Percentiles rank a stretch among this genome's conserved stretches.
These are phyloP conservation scores for Starmerella sp. DNA, from an alignment of 805 yeast species.

Conservation along the genomic window DNA sequence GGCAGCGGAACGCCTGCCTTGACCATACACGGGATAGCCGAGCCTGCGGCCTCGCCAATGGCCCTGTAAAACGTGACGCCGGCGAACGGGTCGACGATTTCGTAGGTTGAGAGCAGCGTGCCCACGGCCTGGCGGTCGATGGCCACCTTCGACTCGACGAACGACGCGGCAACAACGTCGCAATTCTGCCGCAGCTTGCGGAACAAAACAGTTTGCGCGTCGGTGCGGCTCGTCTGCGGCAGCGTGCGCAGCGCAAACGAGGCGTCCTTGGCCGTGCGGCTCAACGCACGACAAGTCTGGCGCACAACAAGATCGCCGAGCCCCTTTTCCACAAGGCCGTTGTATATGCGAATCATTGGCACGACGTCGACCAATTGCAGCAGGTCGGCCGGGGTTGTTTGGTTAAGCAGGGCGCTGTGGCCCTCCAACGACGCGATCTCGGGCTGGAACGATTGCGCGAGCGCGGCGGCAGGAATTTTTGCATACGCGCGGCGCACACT, in stretches of 20 bases:
- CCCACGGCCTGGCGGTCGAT: slow-evolving; percentile 5
- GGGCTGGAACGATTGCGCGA: slow-evolving; percentile 4
- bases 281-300: slow-evolving; percentile 13
- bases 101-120: slow-evolving; percentile 16
- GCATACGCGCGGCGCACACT: background rate
- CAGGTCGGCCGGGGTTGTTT: slow-evolving; percentile 15
- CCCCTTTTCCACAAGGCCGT: slow-evolving; percentile 1
- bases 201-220: slow-evolving; percentile 4
- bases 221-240: slow-evolving; percentile 9
- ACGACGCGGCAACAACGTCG: slow-evolving; percentile 13
- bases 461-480: background rate
- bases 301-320: slow-evolving; percentile 5
- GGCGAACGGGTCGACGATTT: slow-evolving; percentile 18
- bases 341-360: slow-evolving; percentile 20
- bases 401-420: slow-evolving; percentile 22
- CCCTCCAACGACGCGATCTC: slow-evolving; percentile 9
- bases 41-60: slow-evolving; percentile 7
- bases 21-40: slow-evolving; percentile 22
- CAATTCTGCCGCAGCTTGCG: slow-evolving; percentile 6
- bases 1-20: slow-evolving; percentile 15
- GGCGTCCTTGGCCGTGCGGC: slow-evolving; percentile 21
- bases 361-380: slow-evolving; percentile 17
- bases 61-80: slow-evolving; percentile 16
- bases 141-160: slow-evolving; percentile 2
- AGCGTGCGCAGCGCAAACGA: slow-evolving; percentile 11